These are phyloP conservation scores for Achaetomiella virescens DNA, from an alignment of 495 filamentous ascomycete species.

Conservation along the genomic window DNA sequence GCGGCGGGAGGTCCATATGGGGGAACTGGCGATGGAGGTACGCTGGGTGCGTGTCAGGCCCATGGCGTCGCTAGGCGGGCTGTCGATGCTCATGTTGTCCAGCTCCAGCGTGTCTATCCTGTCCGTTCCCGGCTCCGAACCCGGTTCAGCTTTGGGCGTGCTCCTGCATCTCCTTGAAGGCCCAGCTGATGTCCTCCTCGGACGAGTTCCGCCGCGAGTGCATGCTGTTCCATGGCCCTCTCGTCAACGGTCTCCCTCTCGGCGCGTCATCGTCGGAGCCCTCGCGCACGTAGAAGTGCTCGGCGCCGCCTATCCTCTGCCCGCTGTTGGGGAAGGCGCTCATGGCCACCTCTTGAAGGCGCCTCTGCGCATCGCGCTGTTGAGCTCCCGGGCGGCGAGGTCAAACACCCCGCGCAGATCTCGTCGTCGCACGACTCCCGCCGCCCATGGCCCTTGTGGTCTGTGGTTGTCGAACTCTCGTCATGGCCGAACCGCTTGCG, in stretches of 20 bases:
- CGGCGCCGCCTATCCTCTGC: conserved; percentile 43
- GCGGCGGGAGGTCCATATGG: conserved; percentile 23
- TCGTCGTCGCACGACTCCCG: conserved; percentile 62
- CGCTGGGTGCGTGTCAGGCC: conserved; percentile 32
- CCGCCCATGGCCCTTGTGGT: conserved; percentile 28
- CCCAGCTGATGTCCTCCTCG: conserved; percentile 44
- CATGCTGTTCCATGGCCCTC: conserved; percentile 30
- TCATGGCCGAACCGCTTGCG: conserved; percentile 28
- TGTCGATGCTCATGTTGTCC: conserved; percentile 40
- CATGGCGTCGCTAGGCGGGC: conserved; percentile 38
- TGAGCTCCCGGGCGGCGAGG: conserved; percentile 68
- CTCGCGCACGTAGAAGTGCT: conserved; percentile 51
- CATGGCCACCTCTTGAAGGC: conserved; percentile 47
- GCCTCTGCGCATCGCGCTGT: conserved; percentile 66
- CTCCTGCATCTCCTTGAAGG: conserved; percentile 47
- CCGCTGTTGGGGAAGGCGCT: conserved; percentile 45
- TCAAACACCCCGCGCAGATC: conserved; percentile 69
- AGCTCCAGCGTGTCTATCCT: conserved; percentile 31
- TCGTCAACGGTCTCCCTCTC: conserved; percentile 28
- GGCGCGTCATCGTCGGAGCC: conserved; percentile 41
- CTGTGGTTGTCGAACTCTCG: conserved; percentile 5
- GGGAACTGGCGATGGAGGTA: conserved; percentile 28
- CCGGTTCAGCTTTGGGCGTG: conserved; percentile 32
- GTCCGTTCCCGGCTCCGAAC: conserved; percentile 10
- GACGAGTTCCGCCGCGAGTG: conserved; percentile 39